These are phyloP conservation scores for Seiridium cupressi DNA, from an alignment of 2,329 filamentous ascomycete genomes.

Conservation along the genomic window DNA sequence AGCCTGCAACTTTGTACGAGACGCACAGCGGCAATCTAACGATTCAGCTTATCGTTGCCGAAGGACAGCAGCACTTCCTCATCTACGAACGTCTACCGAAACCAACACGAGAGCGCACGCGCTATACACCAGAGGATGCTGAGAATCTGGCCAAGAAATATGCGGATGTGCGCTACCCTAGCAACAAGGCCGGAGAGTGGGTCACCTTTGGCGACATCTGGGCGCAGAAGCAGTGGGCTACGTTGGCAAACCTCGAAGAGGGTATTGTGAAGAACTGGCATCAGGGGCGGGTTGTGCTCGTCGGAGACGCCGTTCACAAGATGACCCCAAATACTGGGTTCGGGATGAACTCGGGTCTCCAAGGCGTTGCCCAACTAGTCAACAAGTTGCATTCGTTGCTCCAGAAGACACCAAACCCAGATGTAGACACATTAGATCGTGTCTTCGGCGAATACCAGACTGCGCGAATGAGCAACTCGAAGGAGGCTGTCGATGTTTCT, in stretches of 20 bases:
- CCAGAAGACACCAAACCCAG: constrained; percentile 10
- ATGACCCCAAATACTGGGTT: constrained; percentile 31
- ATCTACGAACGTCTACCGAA: constrained; percentile 16
- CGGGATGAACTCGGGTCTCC: constrained; percentile 29
- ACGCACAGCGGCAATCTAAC: constrained; percentile 15
- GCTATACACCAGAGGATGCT: constrained; percentile 29
- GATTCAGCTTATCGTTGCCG: constrained; percentile 22
- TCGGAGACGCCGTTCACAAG: constrained; percentile 33
- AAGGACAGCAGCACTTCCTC: constrained; percentile 13
- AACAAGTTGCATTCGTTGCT: constrained; percentile 22
- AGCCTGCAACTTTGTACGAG: constrained; percentile 11
- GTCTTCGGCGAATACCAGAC: constrained; percentile 21
- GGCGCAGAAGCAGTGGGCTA: constrained; percentile 11
- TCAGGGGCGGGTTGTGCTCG: constrained; percentile 28
- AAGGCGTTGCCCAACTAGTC: constrained; percentile 22
- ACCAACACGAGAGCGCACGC: constrained; percentile 17
- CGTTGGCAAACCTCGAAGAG: constrained; percentile 31
- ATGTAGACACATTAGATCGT: constrained; percentile 14
- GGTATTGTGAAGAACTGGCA: constrained; percentile 30
- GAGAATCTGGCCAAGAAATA: constrained; percentile 19
- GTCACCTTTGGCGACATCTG: constrained; percentile 25
- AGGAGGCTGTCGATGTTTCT: constrained; percentile 17
- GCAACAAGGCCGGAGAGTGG: constrained; percentile 8
- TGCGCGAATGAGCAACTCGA: constrained; percentile 17
- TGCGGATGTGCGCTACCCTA: constrained; percentile 23